Evolutionary conservation across 176 grass and related monocot species (phyloP), one percentile per base, ranked within the genome.

Genomic region (Miscanthus lutarioriparius): DNA sequence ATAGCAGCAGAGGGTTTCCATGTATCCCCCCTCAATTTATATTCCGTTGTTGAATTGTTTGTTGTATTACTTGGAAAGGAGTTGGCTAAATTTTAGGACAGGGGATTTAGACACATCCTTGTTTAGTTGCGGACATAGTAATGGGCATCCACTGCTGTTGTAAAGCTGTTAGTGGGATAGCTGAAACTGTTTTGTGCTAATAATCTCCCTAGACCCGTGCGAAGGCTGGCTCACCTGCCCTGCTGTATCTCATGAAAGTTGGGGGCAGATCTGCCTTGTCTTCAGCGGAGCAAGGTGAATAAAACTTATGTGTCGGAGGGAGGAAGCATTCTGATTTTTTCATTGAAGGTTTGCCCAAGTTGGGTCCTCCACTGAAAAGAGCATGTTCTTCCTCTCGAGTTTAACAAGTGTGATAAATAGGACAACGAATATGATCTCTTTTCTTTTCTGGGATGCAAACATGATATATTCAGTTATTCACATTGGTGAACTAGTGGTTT

Each of bases 141-240:
- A 41, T 69, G 16, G 66, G 58, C 30, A 83, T 48, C 44, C 28
- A 15, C 47, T 79, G 75, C 68, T 71, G 77, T 80, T 80, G 84
- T 90, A 80, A 75, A 79, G 41, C 80, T 84, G 49, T 83, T 84
- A 84, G 75, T 67, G 70, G 61, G 38, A 78, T 47, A 58, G 64
- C 64, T 70, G 27, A 69, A 38, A 27, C 11, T 41, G 74, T 66
- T 20, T 66, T 61, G 73, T 74, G 83, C 64, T 73, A 67, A 68
- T 67, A 58, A 61, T 75, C 9, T 14, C 43, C 7, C 26, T 73
- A 13, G 27, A 5, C 8, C 70, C 38, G 45, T 1, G n/a, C 11
- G 9, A 71, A 63, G 51, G 10, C 20, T 32, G 78, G 23, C 58
- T 10, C 72, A 54, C 59, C 14, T 56, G 15, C 16, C n/a, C n/a